Conservation (phyloP, 2,329 filamentous ascomycete species). For the Ascocoryne sarcoides region DNA sequence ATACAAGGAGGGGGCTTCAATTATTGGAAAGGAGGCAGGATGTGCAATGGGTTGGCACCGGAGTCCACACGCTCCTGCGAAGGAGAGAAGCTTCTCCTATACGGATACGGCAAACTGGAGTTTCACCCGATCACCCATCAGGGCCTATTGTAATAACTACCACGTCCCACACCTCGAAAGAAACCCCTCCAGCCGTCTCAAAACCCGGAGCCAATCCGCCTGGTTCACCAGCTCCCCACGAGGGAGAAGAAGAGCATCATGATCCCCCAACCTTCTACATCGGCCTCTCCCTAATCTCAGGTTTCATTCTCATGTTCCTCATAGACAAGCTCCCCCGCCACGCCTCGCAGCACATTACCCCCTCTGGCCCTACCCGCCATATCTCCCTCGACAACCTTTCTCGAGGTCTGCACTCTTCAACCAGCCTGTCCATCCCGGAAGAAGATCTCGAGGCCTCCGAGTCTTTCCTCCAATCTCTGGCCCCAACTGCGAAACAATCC, state of each 20-base stretch:
- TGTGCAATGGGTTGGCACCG: conserved; percentile 16
- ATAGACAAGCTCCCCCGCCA: conserved; percentile 79
- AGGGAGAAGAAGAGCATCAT: conserved; percentile 33
- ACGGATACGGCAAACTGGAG: not conserved
- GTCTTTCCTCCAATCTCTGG: conserved; percentile 49
- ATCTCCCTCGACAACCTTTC: conserved; percentile 81
- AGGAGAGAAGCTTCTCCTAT: conserved; percentile 4
- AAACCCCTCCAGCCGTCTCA: conserved; percentile 6
- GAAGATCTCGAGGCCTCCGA: conserved; percentile 39
- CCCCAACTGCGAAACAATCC: conserved; percentile 48
- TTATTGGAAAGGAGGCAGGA: conserved; percentile 7
- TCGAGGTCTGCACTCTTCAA: conserved; percentile 33
- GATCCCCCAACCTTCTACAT: conserved; percentile 64
- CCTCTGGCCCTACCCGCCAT: conserved; percentile 63
- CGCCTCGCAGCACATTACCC: conserved; percentile 54
- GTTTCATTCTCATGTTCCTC: conserved; percentile 95
- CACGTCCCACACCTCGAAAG: conserved; percentile 5
- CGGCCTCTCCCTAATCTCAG: conserved; percentile 75
- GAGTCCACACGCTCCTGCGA: conserved; percentile 13
- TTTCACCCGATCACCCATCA: not conserved
- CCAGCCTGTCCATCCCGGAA: conserved; percentile 38
- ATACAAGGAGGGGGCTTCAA: conserved; percentile 14
- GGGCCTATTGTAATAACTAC: conserved; percentile 1
- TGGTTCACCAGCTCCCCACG: conserved; percentile 18
- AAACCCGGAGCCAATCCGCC: not conserved